These are phyloP conservation scores for Ilex asprella DNA, from an alignment of 257 asterid species.

Conservation along the genomic window DNA sequence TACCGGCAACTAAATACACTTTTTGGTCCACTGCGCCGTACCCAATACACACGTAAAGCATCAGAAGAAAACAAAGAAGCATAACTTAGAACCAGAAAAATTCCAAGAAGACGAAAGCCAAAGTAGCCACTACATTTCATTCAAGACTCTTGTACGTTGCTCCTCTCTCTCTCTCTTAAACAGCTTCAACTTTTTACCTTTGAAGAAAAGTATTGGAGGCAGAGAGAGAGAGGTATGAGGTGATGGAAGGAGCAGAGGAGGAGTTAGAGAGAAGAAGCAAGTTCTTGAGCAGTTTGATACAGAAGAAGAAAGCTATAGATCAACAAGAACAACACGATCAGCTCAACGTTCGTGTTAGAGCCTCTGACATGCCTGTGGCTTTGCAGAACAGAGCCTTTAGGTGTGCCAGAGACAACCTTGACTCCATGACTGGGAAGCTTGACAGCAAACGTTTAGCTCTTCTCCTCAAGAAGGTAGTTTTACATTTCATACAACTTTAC, in stretches of 20 bases:
- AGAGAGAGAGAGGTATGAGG: not conserved
- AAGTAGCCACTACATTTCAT: not conserved
- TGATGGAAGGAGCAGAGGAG: slow-evolving; percentile 76
- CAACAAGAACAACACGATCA: slow-evolving; percentile 32
- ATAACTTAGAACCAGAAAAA: too few species aligned
- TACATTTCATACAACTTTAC: not conserved
- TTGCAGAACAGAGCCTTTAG: slow-evolving; percentile 70
- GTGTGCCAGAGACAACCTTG: slow-evolving; percentile 38
- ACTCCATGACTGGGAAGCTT: slow-evolving; percentile 53
- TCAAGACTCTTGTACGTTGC: not conserved
- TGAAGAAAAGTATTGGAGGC: not conserved
- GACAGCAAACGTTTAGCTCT: slow-evolving; percentile 83
- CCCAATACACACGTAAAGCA: too few species aligned
- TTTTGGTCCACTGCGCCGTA: too few species aligned
- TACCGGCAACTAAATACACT: too few species aligned
- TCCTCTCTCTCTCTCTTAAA: not conserved
- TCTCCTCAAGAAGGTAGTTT: slow-evolving; percentile 63
- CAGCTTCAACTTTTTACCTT: not conserved
- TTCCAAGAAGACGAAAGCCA: not conserved
- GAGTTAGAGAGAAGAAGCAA: slow-evolving; percentile 88
- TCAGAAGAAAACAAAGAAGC: too few species aligned
- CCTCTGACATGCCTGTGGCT: slow-evolving; percentile 66
- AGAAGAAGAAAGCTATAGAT: slow-evolving; percentile 47
- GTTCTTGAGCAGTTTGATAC: slow-evolving; percentile 69
- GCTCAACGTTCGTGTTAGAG: slow-evolving; percentile 56